Percentiles rank a stretch among this genome's conserved stretches.
These are phyloP conservation scores for Termitomyces sp. DNA, from an alignment of 768 basidiomycete species.

Conservation along the genomic window DNA sequence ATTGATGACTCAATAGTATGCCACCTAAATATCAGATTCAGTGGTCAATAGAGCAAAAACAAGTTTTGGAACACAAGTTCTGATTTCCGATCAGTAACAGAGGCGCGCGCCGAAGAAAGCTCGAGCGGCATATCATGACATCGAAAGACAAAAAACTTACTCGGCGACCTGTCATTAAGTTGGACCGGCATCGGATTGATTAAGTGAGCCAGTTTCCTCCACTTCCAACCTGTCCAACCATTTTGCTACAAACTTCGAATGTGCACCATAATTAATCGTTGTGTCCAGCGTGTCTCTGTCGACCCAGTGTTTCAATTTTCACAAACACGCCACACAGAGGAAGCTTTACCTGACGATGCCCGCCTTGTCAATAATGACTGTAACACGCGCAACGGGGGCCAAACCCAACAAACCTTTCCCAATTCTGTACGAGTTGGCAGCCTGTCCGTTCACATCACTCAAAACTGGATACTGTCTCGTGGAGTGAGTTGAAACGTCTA, in stretches of 20 bases:
- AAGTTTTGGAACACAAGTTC: too few relatives aligned
- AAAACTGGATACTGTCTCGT: conserved; percentile 67
- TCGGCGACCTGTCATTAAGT: background rate
- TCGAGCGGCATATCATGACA: background rate
- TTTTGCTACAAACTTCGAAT: conserved; percentile 66
- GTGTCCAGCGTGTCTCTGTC: conserved; percentile 54
- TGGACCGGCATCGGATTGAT: background rate
- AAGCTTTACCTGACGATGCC: conserved; percentile 59
- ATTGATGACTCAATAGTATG: too few relatives aligned
- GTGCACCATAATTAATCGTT: conserved; percentile 57
- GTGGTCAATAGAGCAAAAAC: too few relatives aligned
- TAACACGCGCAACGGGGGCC: conserved; percentile 52
- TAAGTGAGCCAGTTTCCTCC: conserved; percentile 5
- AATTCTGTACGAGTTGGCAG: conserved; percentile 60
- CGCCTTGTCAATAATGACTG: conserved; percentile 70
- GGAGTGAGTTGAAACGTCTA: background rate
- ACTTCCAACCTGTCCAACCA: conserved; percentile 43
- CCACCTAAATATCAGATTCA: too few relatives aligned
- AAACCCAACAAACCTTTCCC: conserved; percentile 66
- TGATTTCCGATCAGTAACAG: background rate
- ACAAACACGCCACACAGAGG: background rate
- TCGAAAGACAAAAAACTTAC: background rate
- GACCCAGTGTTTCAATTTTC: background rate
- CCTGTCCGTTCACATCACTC: conserved; percentile 62
- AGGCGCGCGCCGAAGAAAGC: background rate